Conservation (phyloP, 352 stramenopile genomes). For the Pythium aquatile region DNA sequence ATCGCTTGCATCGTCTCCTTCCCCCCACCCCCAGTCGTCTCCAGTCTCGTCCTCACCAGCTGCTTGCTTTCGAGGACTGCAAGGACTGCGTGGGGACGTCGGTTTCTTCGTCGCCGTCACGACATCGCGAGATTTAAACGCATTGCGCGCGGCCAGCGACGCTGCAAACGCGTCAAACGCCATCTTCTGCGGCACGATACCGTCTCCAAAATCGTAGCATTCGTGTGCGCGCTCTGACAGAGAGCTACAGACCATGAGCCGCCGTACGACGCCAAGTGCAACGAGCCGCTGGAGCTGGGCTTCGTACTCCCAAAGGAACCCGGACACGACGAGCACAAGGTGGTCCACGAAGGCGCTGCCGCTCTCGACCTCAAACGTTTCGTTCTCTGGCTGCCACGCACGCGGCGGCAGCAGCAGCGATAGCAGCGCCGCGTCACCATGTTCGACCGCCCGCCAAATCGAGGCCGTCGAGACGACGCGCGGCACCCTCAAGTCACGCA, state of each 20-base stretch:
- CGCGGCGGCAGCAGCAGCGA: slow-evolving; percentile 5
- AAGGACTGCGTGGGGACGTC: not conserved
- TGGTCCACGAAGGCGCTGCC: slow-evolving; percentile 27
- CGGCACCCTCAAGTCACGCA: slow-evolving; percentile 55
- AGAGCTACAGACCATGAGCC: slow-evolving; percentile 58
- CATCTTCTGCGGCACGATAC: slow-evolving; percentile 33
- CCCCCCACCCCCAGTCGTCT: slow-evolving; percentile 56
- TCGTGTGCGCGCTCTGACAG: slow-evolving; percentile 69
- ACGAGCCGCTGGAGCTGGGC: slow-evolving; percentile 36
- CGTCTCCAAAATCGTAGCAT: slow-evolving; percentile 53
- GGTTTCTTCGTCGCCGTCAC: slow-evolving; percentile 14
- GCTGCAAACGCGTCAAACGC: slow-evolving; percentile 47
- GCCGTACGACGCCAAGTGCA: slow-evolving; percentile 33
- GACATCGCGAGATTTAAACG: slow-evolving; percentile 6
- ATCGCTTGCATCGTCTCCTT: slow-evolving; percentile 36
- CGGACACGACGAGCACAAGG: slow-evolving; percentile 52
- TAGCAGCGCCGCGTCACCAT: slow-evolving; percentile 16
- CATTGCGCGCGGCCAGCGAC: slow-evolving; percentile 25
- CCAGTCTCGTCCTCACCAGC: slow-evolving; percentile 6
- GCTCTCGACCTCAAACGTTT: slow-evolving; percentile 14
- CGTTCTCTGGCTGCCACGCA: slow-evolving; percentile 1
- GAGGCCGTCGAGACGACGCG: slow-evolving; percentile 45
- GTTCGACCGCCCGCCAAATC: slow-evolving; percentile 30
- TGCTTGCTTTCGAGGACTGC: not conserved
- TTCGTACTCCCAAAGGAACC: slow-evolving; percentile 70